Base-by-base conservation (phyloP, 1,284 basidiomycete species). In the Cryptococcus amylolentus region DNA sequence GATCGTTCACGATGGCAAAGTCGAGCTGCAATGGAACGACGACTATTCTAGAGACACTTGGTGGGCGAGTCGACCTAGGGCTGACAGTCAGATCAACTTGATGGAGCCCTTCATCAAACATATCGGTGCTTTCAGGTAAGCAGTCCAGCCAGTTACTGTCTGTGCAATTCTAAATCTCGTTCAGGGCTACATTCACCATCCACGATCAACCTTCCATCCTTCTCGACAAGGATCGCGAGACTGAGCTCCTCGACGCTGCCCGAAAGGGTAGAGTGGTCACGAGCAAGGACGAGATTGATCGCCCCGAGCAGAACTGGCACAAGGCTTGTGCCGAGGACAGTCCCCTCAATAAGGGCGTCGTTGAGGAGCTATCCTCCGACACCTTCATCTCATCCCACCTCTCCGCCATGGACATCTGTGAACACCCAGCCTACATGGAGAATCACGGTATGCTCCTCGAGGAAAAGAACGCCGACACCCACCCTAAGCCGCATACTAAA, bases 1-100 rank as follows among this genome's bases (percentile, higher is more conserved):
- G 35, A 71, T 79, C 41, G 67, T 77, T 16, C 67, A 72, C 50
- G 69, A 76, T 49, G 73, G 73, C 35, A 76, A 75, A 53, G 73
- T 78, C 10, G 77, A 76, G 58, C 60, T 78, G 14, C 71, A 78
- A 57, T 79, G 77, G 77, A 79, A 79, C 64, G 77, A 79, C 42
- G 42, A 76, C 43, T 78, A 78, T 51, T 73, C 75, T 5, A 60
- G 76, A 46, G 72, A 78, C 54, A 70, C 59, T 14, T 77, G 76
- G 75, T 73, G 72, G 69, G 70, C 71, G 6, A 68, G 68, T 20
- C 52, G 76, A 49, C 64, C 68, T 1, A 64, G 77, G 44, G 76
- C 75, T 7, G 77, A 79, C 56, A 63, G 62, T 40, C 77, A 78
- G 64, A 72, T 74, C 68, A 77, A 79, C 57, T 54, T 79, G 54